A percentile compares a stretch with the other conserved stretches of the same genome.
phyloP scores from a whole-genome alignment of 495 filamentous ascomycete species.

The Penicillium cosmopolitanum region DNA sequence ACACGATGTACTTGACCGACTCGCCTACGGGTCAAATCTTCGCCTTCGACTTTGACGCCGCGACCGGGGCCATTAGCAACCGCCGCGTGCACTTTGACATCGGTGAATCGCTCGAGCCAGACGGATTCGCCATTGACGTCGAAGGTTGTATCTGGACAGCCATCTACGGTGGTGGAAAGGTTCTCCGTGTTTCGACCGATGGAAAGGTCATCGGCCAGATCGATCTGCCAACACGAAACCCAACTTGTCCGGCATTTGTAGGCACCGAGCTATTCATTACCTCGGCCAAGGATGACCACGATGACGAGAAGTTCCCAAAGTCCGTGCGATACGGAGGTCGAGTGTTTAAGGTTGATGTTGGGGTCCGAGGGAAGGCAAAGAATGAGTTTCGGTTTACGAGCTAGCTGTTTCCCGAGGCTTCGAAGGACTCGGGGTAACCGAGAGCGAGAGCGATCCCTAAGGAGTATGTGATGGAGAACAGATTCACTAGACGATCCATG shows the following conservation, averaged over 20 bases:
- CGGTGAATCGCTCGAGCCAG: slow-evolving; percentile 60
- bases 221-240: slow-evolving; percentile 65
- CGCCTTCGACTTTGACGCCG: slow-evolving; percentile 72
- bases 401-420: background rate
- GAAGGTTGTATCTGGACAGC: slow-evolving; percentile 78
- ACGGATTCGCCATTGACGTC: slow-evolving; percentile 74
- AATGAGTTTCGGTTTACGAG: slow-evolving; percentile 52
- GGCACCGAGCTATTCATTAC: slow-evolving; percentile 78
- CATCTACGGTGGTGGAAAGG: slow-evolving; percentile 70
- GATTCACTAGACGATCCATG: background rate
- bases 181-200: slow-evolving; percentile 66
- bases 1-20: slow-evolving; percentile 84
- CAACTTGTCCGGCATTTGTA: slow-evolving; percentile 74
- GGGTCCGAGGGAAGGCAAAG: slow-evolving; percentile 59
- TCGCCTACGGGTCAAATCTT: slow-evolving; percentile 72
- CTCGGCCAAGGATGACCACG: slow-evolving; percentile 64
- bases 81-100: slow-evolving; percentile 56
- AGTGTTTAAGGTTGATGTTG: slow-evolving; percentile 71
- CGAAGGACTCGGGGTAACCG: background rate
- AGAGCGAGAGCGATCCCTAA: background rate
- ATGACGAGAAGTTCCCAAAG: slow-evolving; percentile 51
- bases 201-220: slow-evolving; percentile 70
- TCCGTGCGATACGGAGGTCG: slow-evolving; percentile 66
- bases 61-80: slow-evolving; percentile 65
- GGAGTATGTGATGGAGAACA: background rate